phyloP scores from a whole-genome alignment of 345 rosid species.

The Pistacia vera region DNA sequence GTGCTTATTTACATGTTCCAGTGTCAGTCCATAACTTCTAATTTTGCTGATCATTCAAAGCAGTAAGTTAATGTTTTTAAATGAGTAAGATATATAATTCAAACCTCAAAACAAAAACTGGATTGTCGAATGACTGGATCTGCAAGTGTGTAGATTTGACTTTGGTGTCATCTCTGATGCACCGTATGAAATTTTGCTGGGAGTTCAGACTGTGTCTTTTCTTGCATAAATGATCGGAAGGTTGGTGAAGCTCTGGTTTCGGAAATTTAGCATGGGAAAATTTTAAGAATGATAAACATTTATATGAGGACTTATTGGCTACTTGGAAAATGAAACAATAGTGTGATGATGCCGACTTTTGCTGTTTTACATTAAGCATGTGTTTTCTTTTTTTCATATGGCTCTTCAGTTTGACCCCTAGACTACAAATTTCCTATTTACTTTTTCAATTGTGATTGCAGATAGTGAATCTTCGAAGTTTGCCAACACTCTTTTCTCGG shows the following conservation, averaged over 20 bases:
- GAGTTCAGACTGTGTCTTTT: too few species aligned
- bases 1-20: not conserved
- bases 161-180: too few species aligned
- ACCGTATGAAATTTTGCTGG: too few species aligned
- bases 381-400: not conserved
- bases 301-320: not conserved
- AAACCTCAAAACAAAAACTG: too few species aligned
- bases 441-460: conserved; percentile 42
- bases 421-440: not conserved
- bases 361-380: not conserved
- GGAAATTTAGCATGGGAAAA: not conserved
- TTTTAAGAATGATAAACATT: not conserved
- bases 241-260: too few species aligned
- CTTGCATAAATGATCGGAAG: too few species aligned
- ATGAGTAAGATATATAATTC: too few species aligned
- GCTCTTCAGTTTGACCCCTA: not conserved
- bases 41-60: not conserved
- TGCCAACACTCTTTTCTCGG: conserved; percentile 30
- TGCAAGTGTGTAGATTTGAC: too few species aligned
- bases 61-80: not conserved
- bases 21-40: not conserved
- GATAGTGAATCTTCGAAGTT: conserved; percentile 63
- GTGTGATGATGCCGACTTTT: not conserved
- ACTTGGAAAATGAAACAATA: not conserved
- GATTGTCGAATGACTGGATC: too few species aligned